Percentiles rank a stretch among this genome's conserved stretches.
Conservation (phyloP, 2,329 filamentous ascomycete species). For the Parasarocladium wereldwijsianum region DNA sequence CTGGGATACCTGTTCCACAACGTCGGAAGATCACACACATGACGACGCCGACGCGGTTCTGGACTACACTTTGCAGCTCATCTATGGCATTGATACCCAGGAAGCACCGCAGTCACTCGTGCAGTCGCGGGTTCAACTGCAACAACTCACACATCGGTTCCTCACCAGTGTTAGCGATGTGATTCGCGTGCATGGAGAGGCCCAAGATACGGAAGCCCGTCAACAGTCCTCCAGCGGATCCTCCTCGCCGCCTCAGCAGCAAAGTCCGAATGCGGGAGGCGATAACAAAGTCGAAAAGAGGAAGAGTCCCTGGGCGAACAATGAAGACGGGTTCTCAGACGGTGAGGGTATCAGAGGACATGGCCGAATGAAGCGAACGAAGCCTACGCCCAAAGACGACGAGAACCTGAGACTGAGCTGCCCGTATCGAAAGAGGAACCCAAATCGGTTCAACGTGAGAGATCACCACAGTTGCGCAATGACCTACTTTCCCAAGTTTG, state of each 20-base stretch:
- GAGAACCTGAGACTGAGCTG: slow-evolving; percentile 25
- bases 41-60: slow-evolving; percentile 21
- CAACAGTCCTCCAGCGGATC: slow-evolving; percentile 1
- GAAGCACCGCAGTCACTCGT: slow-evolving; percentile 15
- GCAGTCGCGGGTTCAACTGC: slow-evolving; percentile 16
- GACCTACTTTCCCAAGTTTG: slow-evolving; percentile 26
- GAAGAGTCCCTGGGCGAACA: slow-evolving; percentile 22
- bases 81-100: slow-evolving; percentile 22
- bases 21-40: slow-evolving; percentile 15
- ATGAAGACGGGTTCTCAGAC: slow-evolving; percentile 10
- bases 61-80: slow-evolving; percentile 20
- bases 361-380: slow-evolving; percentile 14
- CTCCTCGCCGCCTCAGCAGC: neutral
- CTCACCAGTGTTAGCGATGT: slow-evolving; percentile 1
- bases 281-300: slow-evolving; percentile 16
- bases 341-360: slow-evolving; percentile 14
- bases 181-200: slow-evolving; percentile 1
- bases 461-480: slow-evolving; percentile 29
- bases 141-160: slow-evolving; percentile 14
- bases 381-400: slow-evolving; percentile 18
- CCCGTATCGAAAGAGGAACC: slow-evolving; percentile 29
- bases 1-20: slow-evolving; percentile 11
- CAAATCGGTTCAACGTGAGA: slow-evolving; percentile 28
- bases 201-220: neutral
- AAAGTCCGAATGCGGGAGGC: slow-evolving; percentile 4